Percentiles rank a stretch among this genome's conserved stretches.
phyloP scores from a whole-genome alignment of 1,139 yeast genomes.

The Candida freyschussii region DNA sequence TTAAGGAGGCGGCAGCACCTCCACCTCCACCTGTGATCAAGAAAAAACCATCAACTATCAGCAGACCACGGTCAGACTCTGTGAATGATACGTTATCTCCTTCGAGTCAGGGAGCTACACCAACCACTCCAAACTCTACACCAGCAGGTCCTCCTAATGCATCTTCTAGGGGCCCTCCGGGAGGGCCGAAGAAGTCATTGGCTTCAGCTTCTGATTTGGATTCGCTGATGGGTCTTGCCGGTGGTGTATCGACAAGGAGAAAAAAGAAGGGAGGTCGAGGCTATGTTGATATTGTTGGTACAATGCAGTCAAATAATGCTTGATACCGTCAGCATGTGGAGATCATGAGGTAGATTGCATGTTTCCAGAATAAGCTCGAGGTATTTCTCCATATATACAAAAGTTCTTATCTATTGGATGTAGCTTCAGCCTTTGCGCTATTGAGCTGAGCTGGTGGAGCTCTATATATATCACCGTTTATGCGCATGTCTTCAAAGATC shows the following conservation, averaged over 20 bases:
- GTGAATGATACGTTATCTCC: no score
- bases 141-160: conserved; percentile 28
- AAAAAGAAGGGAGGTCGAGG: conserved; percentile 58
- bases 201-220: conserved; percentile 46
- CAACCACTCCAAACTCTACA: conserved; percentile 18
- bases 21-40: conserved; percentile 71
- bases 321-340: no score
- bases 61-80: conserved; percentile 33
- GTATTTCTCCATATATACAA: no score
- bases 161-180: conserved; percentile 2
- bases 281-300: conserved; percentile 70
- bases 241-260: conserved; percentile 37
- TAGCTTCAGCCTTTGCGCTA: conserved; percentile 1
- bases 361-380: no score
- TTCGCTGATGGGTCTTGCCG: conserved; percentile 50
- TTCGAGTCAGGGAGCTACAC: conserved; percentile 9
- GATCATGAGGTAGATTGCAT: no score
- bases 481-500: conserved; percentile 38
- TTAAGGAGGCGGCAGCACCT: conserved; percentile 51
- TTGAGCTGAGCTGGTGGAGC: conserved; percentile 23
- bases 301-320: conserved; percentile 5
- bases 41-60: conserved; percentile 31
- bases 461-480: conserved; percentile 49
- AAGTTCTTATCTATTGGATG: no score
- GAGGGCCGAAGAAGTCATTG: conserved; percentile 7